These are phyloP conservation scores for Penicillium brevicompactum DNA, from an alignment of 2,329 filamentous ascomycete species.

Conservation along the genomic window DNA sequence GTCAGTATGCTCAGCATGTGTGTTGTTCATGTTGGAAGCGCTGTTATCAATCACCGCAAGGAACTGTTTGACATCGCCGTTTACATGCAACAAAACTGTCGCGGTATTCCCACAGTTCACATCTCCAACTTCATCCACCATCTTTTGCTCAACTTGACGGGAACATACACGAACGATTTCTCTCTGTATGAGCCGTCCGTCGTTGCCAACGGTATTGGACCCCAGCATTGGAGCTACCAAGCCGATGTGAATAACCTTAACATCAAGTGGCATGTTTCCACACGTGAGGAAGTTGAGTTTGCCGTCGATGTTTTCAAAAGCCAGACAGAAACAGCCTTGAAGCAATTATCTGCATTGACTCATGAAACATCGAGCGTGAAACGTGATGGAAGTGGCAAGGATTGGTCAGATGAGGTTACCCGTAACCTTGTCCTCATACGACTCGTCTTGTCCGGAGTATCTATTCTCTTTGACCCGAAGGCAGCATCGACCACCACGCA, in stretches of 20 bases:
- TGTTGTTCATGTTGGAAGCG: constrained; percentile 89
- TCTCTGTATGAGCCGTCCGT: constrained; percentile 81
- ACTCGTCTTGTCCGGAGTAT: constrained; percentile 87
- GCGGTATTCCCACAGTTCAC: constrained; percentile 90
- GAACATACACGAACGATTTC: constrained; percentile 90
- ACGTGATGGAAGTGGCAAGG: constrained; percentile 92
- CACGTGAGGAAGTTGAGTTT: constrained; percentile 78
- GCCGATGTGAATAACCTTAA: constrained; percentile 74
- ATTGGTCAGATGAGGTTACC: constrained; percentile 97
- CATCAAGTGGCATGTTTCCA: constrained; percentile 89
- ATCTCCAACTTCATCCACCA: constrained; percentile 98
- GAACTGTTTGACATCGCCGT: constrained; percentile 88
- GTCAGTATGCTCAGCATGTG: constrained; percentile 97
- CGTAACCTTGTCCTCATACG: constrained; percentile 84
- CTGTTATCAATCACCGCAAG: constrained; percentile 84
- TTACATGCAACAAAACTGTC: constrained; percentile 96
- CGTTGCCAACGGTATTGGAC: constrained; percentile 69
- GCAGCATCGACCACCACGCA: constrained; percentile 61
- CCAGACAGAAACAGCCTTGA: constrained; percentile 75
- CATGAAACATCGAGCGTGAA: constrained; percentile 79
- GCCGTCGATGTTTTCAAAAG: constrained; percentile 86
- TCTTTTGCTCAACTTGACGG: constrained; percentile 87
- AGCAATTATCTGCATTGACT: constrained; percentile 76
- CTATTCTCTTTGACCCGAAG: constrained; percentile 82
- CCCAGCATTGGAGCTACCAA: constrained; percentile 82